A percentile compares a stretch with the other conserved stretches of the same genome.
These are phyloP conservation scores for Peniophora sp. DNA, from an alignment of 1,284 basidiomycete genomes.

Conservation along the genomic window DNA sequence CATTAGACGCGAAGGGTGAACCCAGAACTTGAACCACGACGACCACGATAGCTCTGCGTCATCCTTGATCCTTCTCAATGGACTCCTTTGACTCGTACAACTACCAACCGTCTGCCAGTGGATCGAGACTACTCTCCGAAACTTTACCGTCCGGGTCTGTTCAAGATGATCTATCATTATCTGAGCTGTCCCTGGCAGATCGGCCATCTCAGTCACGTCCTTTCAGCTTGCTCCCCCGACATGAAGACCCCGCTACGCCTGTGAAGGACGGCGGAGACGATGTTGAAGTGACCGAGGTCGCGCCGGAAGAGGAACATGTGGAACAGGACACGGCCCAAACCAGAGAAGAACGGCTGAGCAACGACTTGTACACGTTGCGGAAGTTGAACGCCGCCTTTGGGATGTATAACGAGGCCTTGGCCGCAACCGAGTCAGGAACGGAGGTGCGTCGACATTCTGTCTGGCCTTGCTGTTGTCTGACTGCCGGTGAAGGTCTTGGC, in stretches of 20 bases:
- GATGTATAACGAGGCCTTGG: constrained; percentile 55
- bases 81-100: constrained; percentile 24
- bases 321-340: constrained; percentile 27
- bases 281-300: constrained; percentile 15
- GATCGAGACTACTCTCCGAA: constrained; percentile 45
- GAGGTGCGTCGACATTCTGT: constrained; percentile 47
- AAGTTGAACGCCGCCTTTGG: constrained; percentile 66
- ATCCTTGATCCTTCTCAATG: constrained; percentile 17
- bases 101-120: constrained; percentile 20
- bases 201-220: constrained; percentile 10
- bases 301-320: constrained; percentile 14
- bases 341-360: constrained; percentile 65
- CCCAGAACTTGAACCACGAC: too few relatives aligned
- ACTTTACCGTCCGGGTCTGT: constrained; percentile 35
- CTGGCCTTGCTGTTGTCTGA: not conserved
- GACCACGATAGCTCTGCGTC: too few relatives aligned
- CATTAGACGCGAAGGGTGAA: too few relatives aligned
- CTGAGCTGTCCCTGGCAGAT: constrained; percentile 49
- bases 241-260: constrained; percentile 16
- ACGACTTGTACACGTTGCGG: constrained; percentile 60
- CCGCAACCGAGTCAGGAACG: constrained; percentile 52
- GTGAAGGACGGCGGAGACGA: constrained; percentile 20
- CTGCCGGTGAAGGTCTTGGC: constrained; percentile 44
- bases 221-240: constrained; percentile 28
- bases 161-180: constrained; percentile 51